Percentiles rank a stretch among this genome's conserved stretches.
Conservation (phyloP, 2,329 filamentous ascomycete genomes). For the Claviceps maximensis region DNA sequence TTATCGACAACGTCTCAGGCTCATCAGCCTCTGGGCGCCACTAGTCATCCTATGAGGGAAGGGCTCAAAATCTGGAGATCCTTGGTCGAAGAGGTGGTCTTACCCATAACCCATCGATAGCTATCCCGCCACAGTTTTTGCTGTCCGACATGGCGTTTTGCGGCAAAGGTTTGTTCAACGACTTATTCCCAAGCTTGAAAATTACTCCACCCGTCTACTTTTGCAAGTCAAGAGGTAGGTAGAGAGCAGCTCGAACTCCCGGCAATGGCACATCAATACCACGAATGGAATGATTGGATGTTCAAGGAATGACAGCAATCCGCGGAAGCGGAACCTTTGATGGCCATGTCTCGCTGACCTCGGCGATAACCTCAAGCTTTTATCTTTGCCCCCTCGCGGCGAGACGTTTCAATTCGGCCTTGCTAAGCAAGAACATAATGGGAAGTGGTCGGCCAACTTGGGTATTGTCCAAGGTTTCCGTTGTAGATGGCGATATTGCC, state of each 20-base stretch:
- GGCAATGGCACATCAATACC: slow-evolving; percentile 52
- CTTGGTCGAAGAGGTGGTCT: slow-evolving; percentile 65
- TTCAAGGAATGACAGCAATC: slow-evolving; percentile 65
- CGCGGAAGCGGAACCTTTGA: slow-evolving; percentile 49
- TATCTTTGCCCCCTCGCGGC: slow-evolving; percentile 31
- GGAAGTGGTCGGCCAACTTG: slow-evolving; percentile 57
- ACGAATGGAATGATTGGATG: too few relatives aligned
- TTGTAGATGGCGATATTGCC: slow-evolving; percentile 66
- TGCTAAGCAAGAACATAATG: slow-evolving; percentile 35
- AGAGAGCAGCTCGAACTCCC: slow-evolving; percentile 53
- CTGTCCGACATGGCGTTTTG: slow-evolving; percentile 50
- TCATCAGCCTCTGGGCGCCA: slow-evolving; percentile 49
- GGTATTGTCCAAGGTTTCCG: slow-evolving; percentile 55
- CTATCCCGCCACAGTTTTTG: slow-evolving; percentile 53
- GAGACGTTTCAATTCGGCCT: slow-evolving; percentile 28
- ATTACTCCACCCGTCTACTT: slow-evolving; percentile 63
- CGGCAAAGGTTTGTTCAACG: slow-evolving; percentile 57
- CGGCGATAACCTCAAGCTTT: slow-evolving; percentile 45
- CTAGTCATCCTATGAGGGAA: slow-evolving; percentile 52
- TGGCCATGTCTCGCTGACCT: slow-evolving; percentile 51
- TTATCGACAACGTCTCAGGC: slow-evolving; percentile 44
- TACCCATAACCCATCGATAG: slow-evolving; percentile 66
- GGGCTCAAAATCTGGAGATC: slow-evolving; percentile 68
- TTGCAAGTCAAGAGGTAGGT: slow-evolving; percentile 58
- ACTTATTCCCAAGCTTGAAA: slow-evolving; percentile 62